Evolutionary conservation across 257 asterid species (phyloP).

Genomic region (Scutellaria minor): DNA sequence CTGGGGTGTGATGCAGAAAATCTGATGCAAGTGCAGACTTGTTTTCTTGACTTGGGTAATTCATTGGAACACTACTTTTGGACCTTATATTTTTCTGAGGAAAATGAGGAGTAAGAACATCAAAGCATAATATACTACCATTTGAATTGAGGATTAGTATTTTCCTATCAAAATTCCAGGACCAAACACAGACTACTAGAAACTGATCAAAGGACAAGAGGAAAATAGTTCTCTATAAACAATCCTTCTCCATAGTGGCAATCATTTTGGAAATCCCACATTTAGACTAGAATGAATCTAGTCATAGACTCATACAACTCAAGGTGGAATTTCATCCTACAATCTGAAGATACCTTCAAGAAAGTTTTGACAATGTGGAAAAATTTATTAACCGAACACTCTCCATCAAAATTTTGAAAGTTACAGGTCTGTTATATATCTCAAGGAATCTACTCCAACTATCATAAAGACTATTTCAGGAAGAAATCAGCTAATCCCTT

Average conservation of each 20-base stretch:
- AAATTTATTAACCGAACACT: background rate
- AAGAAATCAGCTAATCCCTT: background rate
- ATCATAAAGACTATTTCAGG: background rate
- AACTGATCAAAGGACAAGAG: background rate
- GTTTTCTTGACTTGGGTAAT: background rate
- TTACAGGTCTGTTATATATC: background rate
- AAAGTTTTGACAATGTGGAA: background rate
- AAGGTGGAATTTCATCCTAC: background rate
- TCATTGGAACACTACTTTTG: background rate
- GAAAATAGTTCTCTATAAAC: background rate
- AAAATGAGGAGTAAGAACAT: background rate
- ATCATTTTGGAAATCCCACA: background rate
- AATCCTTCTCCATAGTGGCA: background rate
- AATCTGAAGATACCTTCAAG: constrained; percentile 7
- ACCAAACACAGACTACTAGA: background rate
- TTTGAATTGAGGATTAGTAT: no score
- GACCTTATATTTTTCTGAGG: background rate
- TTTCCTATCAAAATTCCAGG: background rate
- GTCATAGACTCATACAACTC: background rate
- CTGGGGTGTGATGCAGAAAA: constrained; percentile 1
- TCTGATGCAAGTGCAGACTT: constrained; percentile 14
- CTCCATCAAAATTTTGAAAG: background rate
- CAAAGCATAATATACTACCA: no score
- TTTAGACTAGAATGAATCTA: background rate
- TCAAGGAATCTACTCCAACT: background rate